Evolutionary conservation across 106 monocot genomes (phyloP), one percentile per base, ranked within the genome.

Genomic region (Dendrobium nobile): DNA sequence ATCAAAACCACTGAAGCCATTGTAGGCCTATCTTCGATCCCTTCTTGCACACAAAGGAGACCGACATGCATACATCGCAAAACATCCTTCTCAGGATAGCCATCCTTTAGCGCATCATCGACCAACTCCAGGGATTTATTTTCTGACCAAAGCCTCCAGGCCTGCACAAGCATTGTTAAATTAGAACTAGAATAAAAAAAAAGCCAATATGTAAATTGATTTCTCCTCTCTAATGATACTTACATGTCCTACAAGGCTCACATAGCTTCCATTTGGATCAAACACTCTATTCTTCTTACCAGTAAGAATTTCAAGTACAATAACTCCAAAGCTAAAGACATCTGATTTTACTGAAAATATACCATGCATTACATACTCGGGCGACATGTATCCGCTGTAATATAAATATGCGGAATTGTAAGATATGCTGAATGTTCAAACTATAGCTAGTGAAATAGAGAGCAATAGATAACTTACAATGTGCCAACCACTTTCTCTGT

Each of bases 1-100:
- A 90, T 90, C 61, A 86, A 41, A 20, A 58, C 79, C n/a, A 89
- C 89, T 1, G 75, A 47, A 3, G 86, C 48, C 82, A 89, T 89
- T 9, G 77, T 78, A 6, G 89, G 89, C 61, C 89, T 84, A 9
- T 86, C 86, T n/a, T 72, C 80, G 8, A 80, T 73, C 1, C 79
- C 19, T 48, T 84, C 86, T 59, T 86, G 86, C 20, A 89, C 79
- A 56, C 89, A 86, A 2, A 84, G 37, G 2, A 89, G 80, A 37
- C 86, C 89, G 2, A 89, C 82, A 13, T 86, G 78, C 41, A 89
- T 84, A 27, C 80, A 86, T 28, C 82, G 81, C 20, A 84, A 5
- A n/a, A 80, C 51, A 74, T 86, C 78, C 5, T 8, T 10, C n/a
- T 26, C 55, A 13, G 74, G 6, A 55, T 9, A 11, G 87, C 75